Evolutionary conservation across 2,329 filamentous ascomycete species (phyloP).

Genomic region (Paraphoma chrysanthemicola): DNA sequence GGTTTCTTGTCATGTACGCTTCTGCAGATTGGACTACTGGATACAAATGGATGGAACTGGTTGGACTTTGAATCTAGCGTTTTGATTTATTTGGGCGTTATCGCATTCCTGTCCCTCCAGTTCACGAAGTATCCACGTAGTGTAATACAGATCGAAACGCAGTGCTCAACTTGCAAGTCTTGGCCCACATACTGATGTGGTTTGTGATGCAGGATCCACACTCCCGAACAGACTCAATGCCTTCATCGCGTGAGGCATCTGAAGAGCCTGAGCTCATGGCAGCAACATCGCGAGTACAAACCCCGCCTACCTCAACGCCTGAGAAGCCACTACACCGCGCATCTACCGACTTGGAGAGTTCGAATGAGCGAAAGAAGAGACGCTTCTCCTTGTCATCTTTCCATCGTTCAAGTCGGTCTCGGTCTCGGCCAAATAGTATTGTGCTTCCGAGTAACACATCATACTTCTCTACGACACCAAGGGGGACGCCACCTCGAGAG

Average conservation of each 20-base stretch:
- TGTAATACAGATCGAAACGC: slow-evolving; percentile 38
- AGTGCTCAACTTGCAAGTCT: slow-evolving; percentile 20
- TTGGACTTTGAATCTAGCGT: slow-evolving; percentile 21
- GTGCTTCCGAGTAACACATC: slow-evolving; percentile 26
- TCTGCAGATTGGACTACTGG: slow-evolving; percentile 16
- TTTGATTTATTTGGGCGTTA: slow-evolving; percentile 25
- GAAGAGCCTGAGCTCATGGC: slow-evolving; percentile 38
- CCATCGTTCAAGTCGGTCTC: slow-evolving; percentile 40
- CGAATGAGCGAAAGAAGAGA: slow-evolving; percentile 33
- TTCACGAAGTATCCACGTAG: slow-evolving; percentile 28
- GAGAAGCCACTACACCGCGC: slow-evolving; percentile 12
- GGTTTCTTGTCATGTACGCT: slow-evolving; percentile 9
- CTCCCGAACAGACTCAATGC: slow-evolving; percentile 30
- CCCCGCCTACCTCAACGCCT: slow-evolving; percentile 12
- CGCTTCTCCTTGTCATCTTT: slow-evolving; percentile 45
- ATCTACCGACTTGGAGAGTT: slow-evolving; percentile 14
- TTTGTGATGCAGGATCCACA: slow-evolving; percentile 41
- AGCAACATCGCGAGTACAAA: slow-evolving; percentile 20
- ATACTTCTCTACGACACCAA: slow-evolving; percentile 20
- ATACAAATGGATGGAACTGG: slow-evolving; percentile 16
- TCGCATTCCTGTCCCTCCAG: slow-evolving; percentile 19
- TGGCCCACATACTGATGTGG: slow-evolving; percentile 45
- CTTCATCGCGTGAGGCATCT: slow-evolving; percentile 38
- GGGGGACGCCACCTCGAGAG: slow-evolving; percentile 31
- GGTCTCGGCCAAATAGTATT: slow-evolving; percentile 40